phyloP scores from a whole-genome alignment of 108 stramenopile species.

The Cyclostephanos tholiformis region DNA sequence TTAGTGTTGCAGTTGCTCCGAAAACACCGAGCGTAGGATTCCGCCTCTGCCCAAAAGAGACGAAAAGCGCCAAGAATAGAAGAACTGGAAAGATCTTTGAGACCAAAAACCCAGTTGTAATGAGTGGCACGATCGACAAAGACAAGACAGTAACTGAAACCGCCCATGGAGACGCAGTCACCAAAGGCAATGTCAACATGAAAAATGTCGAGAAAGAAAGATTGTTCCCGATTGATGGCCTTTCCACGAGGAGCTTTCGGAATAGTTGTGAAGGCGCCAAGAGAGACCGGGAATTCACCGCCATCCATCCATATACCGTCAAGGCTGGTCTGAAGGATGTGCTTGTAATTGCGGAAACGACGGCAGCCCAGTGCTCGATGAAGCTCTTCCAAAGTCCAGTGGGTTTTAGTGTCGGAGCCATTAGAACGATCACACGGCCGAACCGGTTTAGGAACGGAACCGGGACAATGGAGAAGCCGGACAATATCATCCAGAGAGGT shows the following conservation, averaged over 20 bases:
- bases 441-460: neutral
- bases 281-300: conserved; percentile 1
- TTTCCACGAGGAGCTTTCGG: neutral
- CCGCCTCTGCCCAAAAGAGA: no score
- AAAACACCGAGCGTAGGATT: no score
- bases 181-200: conserved; percentile 18
- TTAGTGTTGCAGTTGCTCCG: no score
- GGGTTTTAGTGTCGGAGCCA: conserved; percentile 10
- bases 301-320: conserved; percentile 5
- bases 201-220: conserved; percentile 10
- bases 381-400: conserved; percentile 9
- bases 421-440: conserved; percentile 1
- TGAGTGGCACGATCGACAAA: neutral
- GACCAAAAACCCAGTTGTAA: no score
- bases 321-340: conserved; percentile 3
- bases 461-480: conserved; percentile 3
- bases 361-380: conserved; percentile 24
- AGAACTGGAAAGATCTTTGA: no score
- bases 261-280: conserved; percentile 21
- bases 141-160: conserved; percentile 9
- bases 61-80: no score
- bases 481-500: no score
- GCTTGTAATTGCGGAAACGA: conserved; percentile 19
- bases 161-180: conserved; percentile 12
- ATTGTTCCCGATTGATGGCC: neutral